Evolutionary conservation across 2,329 filamentous ascomycete species (phyloP), one percentile per base, ranked within the genome.

Genomic region (Chaetomiaceae sp.): DNA sequence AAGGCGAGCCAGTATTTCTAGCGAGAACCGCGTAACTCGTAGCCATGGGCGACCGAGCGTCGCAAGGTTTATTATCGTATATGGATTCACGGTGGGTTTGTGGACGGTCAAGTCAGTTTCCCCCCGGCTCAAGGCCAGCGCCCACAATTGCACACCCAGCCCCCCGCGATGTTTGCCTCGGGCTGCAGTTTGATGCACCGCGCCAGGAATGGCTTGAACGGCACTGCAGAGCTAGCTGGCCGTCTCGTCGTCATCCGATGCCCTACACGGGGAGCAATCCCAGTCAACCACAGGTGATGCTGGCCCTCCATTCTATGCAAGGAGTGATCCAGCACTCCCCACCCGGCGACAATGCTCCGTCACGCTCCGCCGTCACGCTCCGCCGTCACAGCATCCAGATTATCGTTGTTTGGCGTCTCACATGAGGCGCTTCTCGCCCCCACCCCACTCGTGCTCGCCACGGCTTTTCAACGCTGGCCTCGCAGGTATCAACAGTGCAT

Each of bases 241-340:
- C 29, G n/a, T n/a, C n/a, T n/a, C 25, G 14, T 55, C 33, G 41
- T 32, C 38, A 42, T 53, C n/a, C 16, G 21, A 40, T 23, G 30
- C 51, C 46, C 34, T 53, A 25, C 32, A 40, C 37, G 37, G 37
- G 33, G 14, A 33, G 18, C 21, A 27, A 37, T 5, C 11, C 48
- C 40, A 38, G 20, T 11, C 21, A 27, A 33, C 20, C 2, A 33
- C 53, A 40, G 49, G 49, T 52, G 30, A 47, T 29, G 11, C n/a
- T 23, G 23, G 44, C 14, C 18, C 34, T 29, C 38, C 21, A 20
- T 27, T n/a, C 21, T 32, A 16, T n/a, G 20, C 34, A 27, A 42
- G 40, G 47, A 36, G 44, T 54, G 51, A 58, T 56, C 40, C 44
- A 48, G 54, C 56, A 56, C 29, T 48, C 45, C 27, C 27, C 14